phyloP scores from a whole-genome alignment of 2,329 filamentous ascomycete genomes.

The Albifimbria verrucaria region DNA sequence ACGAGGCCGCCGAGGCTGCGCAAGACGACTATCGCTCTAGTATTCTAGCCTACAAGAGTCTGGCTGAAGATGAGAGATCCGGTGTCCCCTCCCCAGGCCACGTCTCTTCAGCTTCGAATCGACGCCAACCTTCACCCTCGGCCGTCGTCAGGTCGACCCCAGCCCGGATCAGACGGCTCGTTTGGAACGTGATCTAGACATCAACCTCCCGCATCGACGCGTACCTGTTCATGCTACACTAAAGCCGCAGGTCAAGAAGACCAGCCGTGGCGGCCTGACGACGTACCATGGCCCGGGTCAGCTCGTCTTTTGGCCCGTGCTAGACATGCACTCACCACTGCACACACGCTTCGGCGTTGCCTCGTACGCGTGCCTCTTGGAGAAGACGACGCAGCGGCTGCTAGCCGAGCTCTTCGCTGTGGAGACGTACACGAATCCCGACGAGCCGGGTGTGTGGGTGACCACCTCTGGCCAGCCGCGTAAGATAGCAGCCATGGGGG shows the following conservation, averaged over 20 bases:
- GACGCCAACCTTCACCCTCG: slow-evolving; percentile 82
- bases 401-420: slow-evolving; percentile 58
- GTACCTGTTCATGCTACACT: slow-evolving; percentile 29
- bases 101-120: slow-evolving; percentile 81
- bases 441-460: slow-evolving; percentile 85
- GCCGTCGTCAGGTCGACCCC: slow-evolving; percentile 68
- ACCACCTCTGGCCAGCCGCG: slow-evolving; percentile 34
- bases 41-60: slow-evolving; percentile 32
- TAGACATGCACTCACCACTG: slow-evolving; percentile 65
- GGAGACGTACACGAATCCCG: slow-evolving; percentile 55
- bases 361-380: slow-evolving; percentile 74
- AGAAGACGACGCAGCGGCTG: slow-evolving; percentile 68
- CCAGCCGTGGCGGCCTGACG: slow-evolving; percentile 82
- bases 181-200: slow-evolving; percentile 38
- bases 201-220: slow-evolving; percentile 19
- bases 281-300: slow-evolving; percentile 97
- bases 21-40: slow-evolving; percentile 31
- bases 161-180: slow-evolving; percentile 40
- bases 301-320: slow-evolving; percentile 83
- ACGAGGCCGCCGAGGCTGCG: slow-evolving; percentile 25
- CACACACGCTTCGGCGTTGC: slow-evolving; percentile 64
- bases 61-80: slow-evolving; percentile 11
- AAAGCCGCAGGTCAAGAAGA: slow-evolving; percentile 61
- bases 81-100: slow-evolving; percentile 52
- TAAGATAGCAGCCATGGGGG: slow-evolving; percentile 88